A percentile compares a stretch with the other conserved stretches of the same genome.
phyloP scores from a whole-genome alignment of 2,329 filamentous ascomycete genomes.

The Pestalotiopsis sp. region DNA sequence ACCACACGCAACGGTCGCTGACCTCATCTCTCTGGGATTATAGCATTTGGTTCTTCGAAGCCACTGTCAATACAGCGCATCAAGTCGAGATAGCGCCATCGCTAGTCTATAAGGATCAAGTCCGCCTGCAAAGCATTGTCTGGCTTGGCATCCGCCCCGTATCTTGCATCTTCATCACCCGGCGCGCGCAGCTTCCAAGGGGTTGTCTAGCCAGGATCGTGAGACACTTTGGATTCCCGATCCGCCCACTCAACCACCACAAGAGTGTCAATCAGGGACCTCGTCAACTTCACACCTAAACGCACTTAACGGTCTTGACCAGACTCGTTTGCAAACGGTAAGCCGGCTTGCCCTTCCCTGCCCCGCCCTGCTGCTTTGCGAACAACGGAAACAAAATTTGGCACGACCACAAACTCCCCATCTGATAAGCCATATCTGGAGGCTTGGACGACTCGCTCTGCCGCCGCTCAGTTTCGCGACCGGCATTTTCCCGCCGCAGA shows the following conservation, averaged over 20 bases:
- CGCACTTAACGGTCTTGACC: background rate
- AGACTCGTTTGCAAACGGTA: background rate
- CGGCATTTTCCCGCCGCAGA: too few species aligned
- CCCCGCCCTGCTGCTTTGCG: background rate
- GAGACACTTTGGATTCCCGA: constrained; percentile 27
- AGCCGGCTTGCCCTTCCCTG: background rate
- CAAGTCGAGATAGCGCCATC: background rate
- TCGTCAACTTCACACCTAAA: constrained; percentile 4
- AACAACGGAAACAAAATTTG: background rate
- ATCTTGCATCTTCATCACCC: constrained; percentile 5
- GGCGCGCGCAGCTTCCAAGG: constrained; percentile 11
- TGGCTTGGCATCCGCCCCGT: background rate
- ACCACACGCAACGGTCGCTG: background rate
- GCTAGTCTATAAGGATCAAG: background rate
- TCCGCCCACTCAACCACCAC: constrained; percentile 19
- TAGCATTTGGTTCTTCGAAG: background rate
- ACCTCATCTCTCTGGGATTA: background rate
- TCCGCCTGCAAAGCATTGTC: background rate
- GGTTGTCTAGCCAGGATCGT: constrained; percentile 26
- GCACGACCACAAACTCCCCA: background rate
- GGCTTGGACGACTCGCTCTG: too few species aligned
- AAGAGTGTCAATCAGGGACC: constrained; percentile 23
- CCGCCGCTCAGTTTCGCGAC: too few species aligned
- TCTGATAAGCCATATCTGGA: too few species aligned
- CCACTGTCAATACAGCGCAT: background rate